Percentiles rank a stretch among this genome's conserved stretches.
phyloP scores from a whole-genome alignment of 352 stramenopile genomes.

The Lagenidium sp. region DNA sequence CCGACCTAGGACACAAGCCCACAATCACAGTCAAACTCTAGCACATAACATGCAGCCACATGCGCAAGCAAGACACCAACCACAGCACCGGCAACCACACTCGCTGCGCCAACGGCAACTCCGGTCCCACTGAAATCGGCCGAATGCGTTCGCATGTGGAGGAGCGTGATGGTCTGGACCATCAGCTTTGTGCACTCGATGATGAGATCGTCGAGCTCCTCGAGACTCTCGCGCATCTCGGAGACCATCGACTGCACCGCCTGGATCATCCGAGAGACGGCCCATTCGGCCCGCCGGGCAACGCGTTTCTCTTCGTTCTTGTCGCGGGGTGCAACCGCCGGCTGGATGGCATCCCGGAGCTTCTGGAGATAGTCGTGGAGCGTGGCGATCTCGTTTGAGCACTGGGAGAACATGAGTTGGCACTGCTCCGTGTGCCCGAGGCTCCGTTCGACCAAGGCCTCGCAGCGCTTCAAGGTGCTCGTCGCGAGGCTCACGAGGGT shows the following conservation, averaged over 20 bases:
- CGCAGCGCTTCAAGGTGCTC: conserved; percentile 53
- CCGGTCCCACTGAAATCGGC: conserved; percentile 82
- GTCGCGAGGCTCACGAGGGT: conserved; percentile 64
- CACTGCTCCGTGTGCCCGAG: conserved; percentile 60
- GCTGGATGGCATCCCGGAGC: conserved; percentile 54
- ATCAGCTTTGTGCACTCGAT: conserved; percentile 79
- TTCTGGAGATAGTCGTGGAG: conserved; percentile 75
- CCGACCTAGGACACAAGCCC: conserved; percentile 25
- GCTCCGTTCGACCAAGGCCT: conserved; percentile 64
- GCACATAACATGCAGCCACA: no score
- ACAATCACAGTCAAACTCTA: neutral
- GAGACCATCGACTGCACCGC: conserved; percentile 46
- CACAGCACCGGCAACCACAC: conserved; percentile 71
- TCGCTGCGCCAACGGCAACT: conserved; percentile 67
- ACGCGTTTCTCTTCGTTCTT: conserved; percentile 63
- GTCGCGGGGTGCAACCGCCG: conserved; percentile 38
- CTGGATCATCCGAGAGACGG: conserved; percentile 63
- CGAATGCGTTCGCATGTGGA: conserved; percentile 70
- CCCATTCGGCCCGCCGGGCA: conserved; percentile 65
- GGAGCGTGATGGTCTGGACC: conserved; percentile 78
- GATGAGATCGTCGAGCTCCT: conserved; percentile 75
- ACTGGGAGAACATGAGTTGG: conserved; percentile 78
- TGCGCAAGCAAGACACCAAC: conserved; percentile 17
- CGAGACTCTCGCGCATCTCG: conserved; percentile 66
- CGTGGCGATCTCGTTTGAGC: conserved; percentile 64